phyloP scores from a whole-genome alignment of 2,329 filamentous ascomycete species.

The Teratosphaeriaceae sp. region DNA sequence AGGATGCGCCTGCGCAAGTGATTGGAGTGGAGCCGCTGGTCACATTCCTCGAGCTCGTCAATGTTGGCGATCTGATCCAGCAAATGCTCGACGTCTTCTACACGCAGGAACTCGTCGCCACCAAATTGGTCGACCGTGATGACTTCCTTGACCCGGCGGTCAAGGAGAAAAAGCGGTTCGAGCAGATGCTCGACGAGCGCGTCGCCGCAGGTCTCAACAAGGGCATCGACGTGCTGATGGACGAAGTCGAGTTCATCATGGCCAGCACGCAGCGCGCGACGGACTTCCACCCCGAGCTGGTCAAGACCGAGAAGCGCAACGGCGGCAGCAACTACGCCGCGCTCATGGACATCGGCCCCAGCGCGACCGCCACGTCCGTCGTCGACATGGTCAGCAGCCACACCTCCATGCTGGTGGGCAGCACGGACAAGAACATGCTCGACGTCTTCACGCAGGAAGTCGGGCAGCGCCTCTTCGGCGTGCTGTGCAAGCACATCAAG shows the following conservation, averaged over 20 bases:
- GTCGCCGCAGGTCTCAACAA: conserved; percentile 95
- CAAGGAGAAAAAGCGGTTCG: conserved; percentile 95
- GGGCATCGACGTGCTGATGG: conserved; percentile 96
- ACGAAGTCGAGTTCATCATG: conserved; percentile 93
- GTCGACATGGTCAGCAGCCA: conserved; percentile 82
- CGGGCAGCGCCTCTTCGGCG: conserved; percentile 82
- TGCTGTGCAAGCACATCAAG: conserved; percentile 95
- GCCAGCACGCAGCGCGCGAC: conserved; percentile 78
- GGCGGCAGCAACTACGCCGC: conserved; percentile 23
- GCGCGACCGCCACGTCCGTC: conserved; percentile 68
- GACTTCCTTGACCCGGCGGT: conserved; percentile 90
- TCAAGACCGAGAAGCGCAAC: conserved; percentile 22
- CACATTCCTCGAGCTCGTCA: conserved; percentile 94
- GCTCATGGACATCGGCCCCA: conserved; percentile 64
- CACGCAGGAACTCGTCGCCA: conserved; percentile 80
- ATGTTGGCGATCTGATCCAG: conserved; percentile 93
- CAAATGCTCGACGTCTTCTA: conserved; percentile 99
- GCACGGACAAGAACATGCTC: conserved; percentile 95
- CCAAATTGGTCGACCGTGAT: conserved; percentile 80
- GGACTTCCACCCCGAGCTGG: conserved; percentile 73
- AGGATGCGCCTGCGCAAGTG: conserved; percentile 5
- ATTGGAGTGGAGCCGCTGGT: conserved; percentile 79
- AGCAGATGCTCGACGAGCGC: conserved; percentile 96
- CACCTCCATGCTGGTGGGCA: conserved; percentile 86
- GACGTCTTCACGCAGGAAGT: conserved; percentile 99